phyloP scores from a whole-genome alignment of 2,329 filamentous ascomycete genomes.

The Aspergillus ochraceoroseus region DNA sequence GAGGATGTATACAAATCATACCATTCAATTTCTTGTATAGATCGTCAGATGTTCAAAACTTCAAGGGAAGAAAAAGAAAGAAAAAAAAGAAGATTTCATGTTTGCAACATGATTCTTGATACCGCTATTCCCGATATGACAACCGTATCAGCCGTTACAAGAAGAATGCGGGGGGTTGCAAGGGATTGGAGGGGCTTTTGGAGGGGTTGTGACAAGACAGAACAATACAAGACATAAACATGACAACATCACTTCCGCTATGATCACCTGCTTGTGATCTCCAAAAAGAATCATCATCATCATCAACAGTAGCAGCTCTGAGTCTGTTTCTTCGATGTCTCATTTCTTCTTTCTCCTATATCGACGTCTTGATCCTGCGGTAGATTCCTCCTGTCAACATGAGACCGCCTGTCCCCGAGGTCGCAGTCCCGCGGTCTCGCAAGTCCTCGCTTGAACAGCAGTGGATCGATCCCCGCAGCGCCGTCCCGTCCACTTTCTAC shows the following conservation, averaged over 20 bases:
- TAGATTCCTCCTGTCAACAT: conserved; percentile 27
- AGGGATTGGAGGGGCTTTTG: neutral
- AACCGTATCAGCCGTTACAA: neutral
- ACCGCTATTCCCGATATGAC: neutral
- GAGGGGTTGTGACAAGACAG: conserved; percentile 16
- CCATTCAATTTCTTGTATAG: too few species aligned
- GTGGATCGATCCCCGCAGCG: conserved; percentile 36
- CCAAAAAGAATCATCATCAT: neutral
- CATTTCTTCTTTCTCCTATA: neutral
- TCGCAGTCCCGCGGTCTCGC: conserved; percentile 30
- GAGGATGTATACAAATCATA: too few species aligned
- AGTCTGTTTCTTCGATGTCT: conserved; percentile 6
- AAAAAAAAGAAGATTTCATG: neutral
- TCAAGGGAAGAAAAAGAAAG: too few species aligned
- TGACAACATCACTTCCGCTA: conserved; percentile 1
- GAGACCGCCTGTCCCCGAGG: conserved; percentile 37
- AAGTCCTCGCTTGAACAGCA: conserved; percentile 36
- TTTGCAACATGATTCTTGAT: too few species aligned
- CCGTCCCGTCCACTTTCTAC: conserved; percentile 56
- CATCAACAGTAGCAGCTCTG: neutral
- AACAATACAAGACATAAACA: conserved; percentile 2
- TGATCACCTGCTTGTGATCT: too few species aligned
- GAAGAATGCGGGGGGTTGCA: conserved; percentile 14
- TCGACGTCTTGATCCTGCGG: conserved; percentile 6
- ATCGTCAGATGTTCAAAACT: too few species aligned